Conservation (phyloP, 768 basidiomycete species). For the Lactifluus pinguis region DNA sequence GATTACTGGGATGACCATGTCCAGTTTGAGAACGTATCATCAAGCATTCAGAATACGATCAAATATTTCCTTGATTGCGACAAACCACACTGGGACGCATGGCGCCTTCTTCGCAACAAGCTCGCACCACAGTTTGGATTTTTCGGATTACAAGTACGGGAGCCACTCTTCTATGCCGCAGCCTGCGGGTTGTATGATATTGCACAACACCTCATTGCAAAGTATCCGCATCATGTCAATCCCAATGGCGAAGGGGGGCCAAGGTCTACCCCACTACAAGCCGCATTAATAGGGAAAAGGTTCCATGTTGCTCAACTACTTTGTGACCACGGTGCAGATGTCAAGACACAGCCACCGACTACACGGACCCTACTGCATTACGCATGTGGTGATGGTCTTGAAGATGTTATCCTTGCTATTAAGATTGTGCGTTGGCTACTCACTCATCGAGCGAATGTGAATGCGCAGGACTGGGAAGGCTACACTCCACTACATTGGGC, state of each 20-base stretch:
- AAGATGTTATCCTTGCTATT: no score
- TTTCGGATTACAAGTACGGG: no score
- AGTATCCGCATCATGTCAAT: neutral
- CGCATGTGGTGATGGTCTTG: neutral
- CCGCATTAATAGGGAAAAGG: neutral
- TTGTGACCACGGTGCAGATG: neutral
- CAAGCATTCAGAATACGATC: neutral
- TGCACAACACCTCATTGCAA: neutral
- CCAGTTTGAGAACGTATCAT: neutral
- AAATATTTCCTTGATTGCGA: neutral
- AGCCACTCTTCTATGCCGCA: neutral
- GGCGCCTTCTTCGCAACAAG: neutral
- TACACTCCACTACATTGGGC: neutral
- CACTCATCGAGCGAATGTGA: neutral
- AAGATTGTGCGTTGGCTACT: neutral
- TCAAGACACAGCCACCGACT: neutral
- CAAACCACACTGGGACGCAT: constrained; percentile 1
- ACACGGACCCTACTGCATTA: accelerated
- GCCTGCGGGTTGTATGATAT: neutral
- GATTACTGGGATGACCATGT: neutral
- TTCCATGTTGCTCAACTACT: neutral
- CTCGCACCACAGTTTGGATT: no score
- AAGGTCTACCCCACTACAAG: neutral
- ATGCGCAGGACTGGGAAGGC: neutral
- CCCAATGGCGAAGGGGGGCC: neutral